Evolutionary conservation across 805 yeast species (phyloP), one percentile per base, ranked within the genome.

Genomic region (Lachancea sp.): DNA sequence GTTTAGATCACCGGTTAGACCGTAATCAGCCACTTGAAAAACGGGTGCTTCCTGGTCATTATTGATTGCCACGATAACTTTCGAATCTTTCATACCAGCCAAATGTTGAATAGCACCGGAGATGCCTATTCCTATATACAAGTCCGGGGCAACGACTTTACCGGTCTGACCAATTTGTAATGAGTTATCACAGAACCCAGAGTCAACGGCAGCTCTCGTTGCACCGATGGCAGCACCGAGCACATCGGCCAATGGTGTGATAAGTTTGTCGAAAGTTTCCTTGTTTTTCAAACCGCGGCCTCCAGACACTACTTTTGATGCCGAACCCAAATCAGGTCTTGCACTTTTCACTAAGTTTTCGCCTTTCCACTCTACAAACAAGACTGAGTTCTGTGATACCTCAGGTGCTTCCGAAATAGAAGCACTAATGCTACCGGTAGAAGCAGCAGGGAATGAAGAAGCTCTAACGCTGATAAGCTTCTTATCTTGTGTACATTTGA

Each of bases 141-240:
- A 72, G 30, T 89, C 96, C 29, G 98, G 98, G 6, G 97, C 97
- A 24, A 92, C 94, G 40, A 89, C 89, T 64, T 92, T 92, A 53
- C 98, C 98, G 8, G 98, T 90, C 68, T 90, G 98, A 41, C 98
- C 98, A 46, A 90, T 89, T 67, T 90, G 98, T 54, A 90, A 73
- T 7, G 97, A 88, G 68, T 90, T 92, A 59, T 92, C 97, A 58
- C 95, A 88, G 61, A 77, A 88, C 0, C 97, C 97, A 33, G 94
- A 74, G 65, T 90, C 98, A 18, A 92, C 98, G 24, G 97, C 98
- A 15, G 97, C 97, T 63, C 98, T 80, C 6, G 96, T 86, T 3
- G 97, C 97, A 56, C 98, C 98, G 36, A 90, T 82, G 40, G 95
- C 97, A 2, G 97, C 98, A 42, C 79, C 75, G 44, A 90, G 68